Percentiles rank a stretch among this genome's conserved stretches.
These are phyloP conservation scores for Trypanosoma scelopori DNA, from an alignment of 208 protist genomes.

Conservation along the genomic window DNA sequence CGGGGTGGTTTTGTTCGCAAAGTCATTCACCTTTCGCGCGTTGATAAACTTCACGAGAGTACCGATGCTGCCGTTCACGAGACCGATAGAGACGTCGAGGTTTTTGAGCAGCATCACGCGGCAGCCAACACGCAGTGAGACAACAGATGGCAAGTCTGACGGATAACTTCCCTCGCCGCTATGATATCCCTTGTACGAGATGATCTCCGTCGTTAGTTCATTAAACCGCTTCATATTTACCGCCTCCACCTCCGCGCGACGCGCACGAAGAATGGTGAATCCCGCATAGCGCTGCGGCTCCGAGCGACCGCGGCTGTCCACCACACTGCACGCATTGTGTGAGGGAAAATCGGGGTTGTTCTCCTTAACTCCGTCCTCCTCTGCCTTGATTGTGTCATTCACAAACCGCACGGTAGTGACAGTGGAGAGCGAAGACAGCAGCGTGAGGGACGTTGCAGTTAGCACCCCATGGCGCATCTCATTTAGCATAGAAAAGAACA, in stretches of 20 bases:
- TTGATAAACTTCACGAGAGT: constrained; percentile 71
- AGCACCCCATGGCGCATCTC: constrained; percentile 72
- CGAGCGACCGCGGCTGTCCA: constrained; percentile 20
- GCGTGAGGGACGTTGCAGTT: constrained; percentile 30
- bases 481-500: constrained; percentile 73
- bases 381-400: neutral
- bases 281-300: constrained; percentile 41
- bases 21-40: constrained; percentile 30
- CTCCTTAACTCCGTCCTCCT: neutral
- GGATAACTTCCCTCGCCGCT: constrained; percentile 44
- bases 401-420: constrained; percentile 37
- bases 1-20: constrained; percentile 28
- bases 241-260: constrained; percentile 50
- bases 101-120: constrained; percentile 91
- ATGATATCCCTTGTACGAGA: constrained; percentile 51
- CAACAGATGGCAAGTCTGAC: constrained; percentile 29
- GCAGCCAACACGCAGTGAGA: constrained; percentile 70
- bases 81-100: constrained; percentile 46
- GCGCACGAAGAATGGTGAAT: constrained; percentile 73
- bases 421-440: constrained; percentile 39
- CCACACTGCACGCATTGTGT: neutral
- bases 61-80: constrained; percentile 86
- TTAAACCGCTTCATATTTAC: constrained; percentile 64
- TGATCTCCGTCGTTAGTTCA: constrained; percentile 48
- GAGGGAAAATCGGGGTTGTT: neutral